Evolutionary conservation across 768 basidiomycete species (phyloP), one percentile per base, ranked within the genome.

Genomic region (Boletus rufocinnamomeus): DNA sequence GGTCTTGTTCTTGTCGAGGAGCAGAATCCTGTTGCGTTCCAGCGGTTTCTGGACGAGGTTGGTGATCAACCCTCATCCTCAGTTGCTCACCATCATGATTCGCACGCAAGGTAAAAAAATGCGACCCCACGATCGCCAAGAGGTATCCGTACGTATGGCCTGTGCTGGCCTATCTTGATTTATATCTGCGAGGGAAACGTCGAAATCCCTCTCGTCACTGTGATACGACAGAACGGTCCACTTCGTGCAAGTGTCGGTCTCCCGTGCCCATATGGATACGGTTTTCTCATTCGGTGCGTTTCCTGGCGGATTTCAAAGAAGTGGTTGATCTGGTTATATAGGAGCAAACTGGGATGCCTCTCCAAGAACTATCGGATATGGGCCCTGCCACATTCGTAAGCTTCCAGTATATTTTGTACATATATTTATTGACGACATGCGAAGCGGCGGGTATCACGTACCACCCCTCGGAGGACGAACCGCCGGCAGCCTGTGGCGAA

Each of bases 61-160:
- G 32, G 61, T 54, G 8, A 17, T 56, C 34, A 30, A 21, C 11
- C 28, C 9, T 30, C n/a, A 27, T 35, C 40, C 28, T 4, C 13
- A 49, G 40, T 34, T 32, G 30, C 44, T 41, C 40, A 28, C 6
- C 41, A 40, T 56, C 5, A 11, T 53, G n/a, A 55, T 28, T 28
- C 25, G 14, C 4, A 25, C 21, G 19, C 19, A 56, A 66, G 66
- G 28, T 64, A 2, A 67, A 60, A 50, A 55, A 37, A 23, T 16
- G 14, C 9, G 27, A 69, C 6, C 59, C 57, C 11, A 56, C 27
- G 8, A 27, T 69, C 30, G 28, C 56, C 13, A 52, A 40, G 53
- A 61, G 41, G 51, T 69, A 67, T 19, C 56, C 63, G 0, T 53
- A 62, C 28, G 45, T 49, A 0, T 68, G 67, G 64, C 56, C 58